These are phyloP conservation scores for Rhodotorula sp. DNA, from an alignment of 1,284 basidiomycete genomes.

Conservation along the genomic window DNA sequence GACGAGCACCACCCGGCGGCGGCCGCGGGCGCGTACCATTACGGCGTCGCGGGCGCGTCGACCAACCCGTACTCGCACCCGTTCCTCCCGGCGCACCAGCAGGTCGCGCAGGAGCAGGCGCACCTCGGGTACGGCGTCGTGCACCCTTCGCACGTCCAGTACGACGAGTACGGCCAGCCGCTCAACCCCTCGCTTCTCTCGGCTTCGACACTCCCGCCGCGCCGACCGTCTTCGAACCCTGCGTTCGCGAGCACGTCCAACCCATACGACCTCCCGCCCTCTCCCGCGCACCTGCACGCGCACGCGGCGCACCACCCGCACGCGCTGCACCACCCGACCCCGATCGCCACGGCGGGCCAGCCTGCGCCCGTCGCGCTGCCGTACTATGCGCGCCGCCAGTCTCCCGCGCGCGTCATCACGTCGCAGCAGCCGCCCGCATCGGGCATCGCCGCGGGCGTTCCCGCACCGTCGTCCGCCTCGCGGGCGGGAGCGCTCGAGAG, in stretches of 20 bases:
- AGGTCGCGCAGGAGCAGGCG: constrained; percentile 1
- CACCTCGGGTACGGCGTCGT: background rate
- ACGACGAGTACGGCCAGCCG: constrained; percentile 6
- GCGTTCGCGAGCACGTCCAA: background rate
- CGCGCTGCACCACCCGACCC: background rate
- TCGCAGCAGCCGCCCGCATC: background rate
- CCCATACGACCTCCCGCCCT: constrained; percentile 4
- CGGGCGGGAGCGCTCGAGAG: constrained; percentile 4
- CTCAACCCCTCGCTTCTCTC: background rate
- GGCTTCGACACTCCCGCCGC: background rate
- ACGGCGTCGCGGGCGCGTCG: background rate
- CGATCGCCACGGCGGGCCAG: constrained; percentile 15
- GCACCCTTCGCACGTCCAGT: background rate
- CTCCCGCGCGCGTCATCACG: constrained; percentile 1
- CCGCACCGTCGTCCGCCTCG: background rate
- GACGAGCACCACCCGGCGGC: background rate
- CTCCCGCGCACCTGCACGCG: background rate
- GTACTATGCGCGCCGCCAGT: constrained; percentile 18
- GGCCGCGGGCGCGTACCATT: background rate
- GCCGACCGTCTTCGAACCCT: background rate
- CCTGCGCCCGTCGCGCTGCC: constrained; percentile 27
- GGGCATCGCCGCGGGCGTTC: constrained; percentile 5
- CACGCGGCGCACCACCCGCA: background rate
- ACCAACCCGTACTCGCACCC: constrained; percentile 21
- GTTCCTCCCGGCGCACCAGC: background rate